Base-by-base conservation (phyloP, 2,329 filamentous ascomycete species). In the Blastomyces gilchristii region DNA sequence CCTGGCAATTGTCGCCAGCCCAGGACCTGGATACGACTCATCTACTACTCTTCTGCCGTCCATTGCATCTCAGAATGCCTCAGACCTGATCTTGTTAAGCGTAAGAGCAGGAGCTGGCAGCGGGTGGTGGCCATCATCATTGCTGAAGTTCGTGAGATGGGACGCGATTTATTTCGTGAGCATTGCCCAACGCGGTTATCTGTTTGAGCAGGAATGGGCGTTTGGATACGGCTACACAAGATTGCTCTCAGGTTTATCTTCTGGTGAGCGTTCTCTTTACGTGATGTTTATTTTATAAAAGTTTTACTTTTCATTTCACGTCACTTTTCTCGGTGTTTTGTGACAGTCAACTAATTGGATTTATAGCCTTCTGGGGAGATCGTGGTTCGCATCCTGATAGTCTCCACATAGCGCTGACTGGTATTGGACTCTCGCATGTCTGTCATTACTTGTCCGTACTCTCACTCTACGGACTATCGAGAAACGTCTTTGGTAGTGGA, bases 391-490 rank as follows among this genome's bases (percentile, higher is more conserved):
- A 43, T 16, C 58, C 58, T 37, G 43, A 49, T 34, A 47, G 6
- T 34, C 43, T 59, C 25, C 58, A 49, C 43, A 41, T 67, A 58
- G 72, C 73, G 12, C 60, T 87, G 18, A 77, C 87, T 31, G 90
- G 85, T 45, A 81, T 94, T 54, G 69, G 78, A 34, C 71, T 96
- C 43, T 86, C 91, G 39, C 88, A 92, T 72, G 59, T 82, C n/a
- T 84, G 87, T 5, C 94, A 99, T 75, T 81, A 92, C 16, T 69
- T 89, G 49, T 91, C 92, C 2, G 87, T 89, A 14, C 67, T 96
- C 52, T 79, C 86, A 12, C 80, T 97, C 16, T 88, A 90, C 73
- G 77, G 79, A 63, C 83, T 96, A 28, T 84, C 87, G 2, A 71
- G 80, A 62, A 74, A 81, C 8, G 69, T 92, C 11, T 84, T 83